Percentiles rank a stretch among this genome's conserved stretches.
Evolutionary conservation across 2,329 filamentous ascomycete species (phyloP).

Genomic region (Scedosporium minutisporum): DNA sequence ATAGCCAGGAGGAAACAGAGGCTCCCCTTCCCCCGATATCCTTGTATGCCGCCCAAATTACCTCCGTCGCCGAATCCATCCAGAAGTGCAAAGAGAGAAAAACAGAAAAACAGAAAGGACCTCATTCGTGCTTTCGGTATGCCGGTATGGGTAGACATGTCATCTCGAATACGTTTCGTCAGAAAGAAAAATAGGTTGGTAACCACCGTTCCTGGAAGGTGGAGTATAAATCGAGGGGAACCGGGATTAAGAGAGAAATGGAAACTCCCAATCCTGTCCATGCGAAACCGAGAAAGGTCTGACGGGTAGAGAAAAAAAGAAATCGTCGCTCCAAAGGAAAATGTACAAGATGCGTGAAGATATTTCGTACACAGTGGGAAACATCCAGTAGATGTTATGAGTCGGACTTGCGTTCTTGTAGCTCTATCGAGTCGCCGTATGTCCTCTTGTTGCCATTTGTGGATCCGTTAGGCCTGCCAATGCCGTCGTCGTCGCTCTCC

Average conservation of each 20-base stretch:
- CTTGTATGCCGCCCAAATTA: neutral
- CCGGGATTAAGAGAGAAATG: neutral
- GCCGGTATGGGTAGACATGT: neutral
- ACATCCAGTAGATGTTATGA: neutral
- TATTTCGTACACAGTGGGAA: neutral
- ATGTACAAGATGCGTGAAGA: neutral
- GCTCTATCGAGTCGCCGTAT: conserved; percentile 36
- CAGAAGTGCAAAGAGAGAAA: neutral
- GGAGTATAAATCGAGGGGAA: neutral
- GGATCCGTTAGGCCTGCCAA: conserved; percentile 24
- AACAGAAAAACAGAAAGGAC: neutral
- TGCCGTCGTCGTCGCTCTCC: conserved; percentile 57
- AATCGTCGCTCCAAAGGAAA: neutral
- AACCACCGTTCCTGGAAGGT: neutral
- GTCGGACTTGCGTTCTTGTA: conserved; percentile 34
- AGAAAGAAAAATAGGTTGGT: neutral
- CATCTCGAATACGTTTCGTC: neutral
- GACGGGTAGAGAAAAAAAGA: neutral
- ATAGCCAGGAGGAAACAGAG: neutral
- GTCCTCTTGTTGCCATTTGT: conserved; percentile 30
- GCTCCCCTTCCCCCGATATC: neutral
- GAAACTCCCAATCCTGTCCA: neutral
- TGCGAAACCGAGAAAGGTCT: neutral
- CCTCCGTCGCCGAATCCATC: neutral
- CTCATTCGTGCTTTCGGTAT: neutral